Percentiles rank a stretch among this genome's conserved stretches.
Evolutionary conservation across 2,329 filamentous ascomycete species (phyloP).

Genomic region (Colletotrichum sojae): DNA sequence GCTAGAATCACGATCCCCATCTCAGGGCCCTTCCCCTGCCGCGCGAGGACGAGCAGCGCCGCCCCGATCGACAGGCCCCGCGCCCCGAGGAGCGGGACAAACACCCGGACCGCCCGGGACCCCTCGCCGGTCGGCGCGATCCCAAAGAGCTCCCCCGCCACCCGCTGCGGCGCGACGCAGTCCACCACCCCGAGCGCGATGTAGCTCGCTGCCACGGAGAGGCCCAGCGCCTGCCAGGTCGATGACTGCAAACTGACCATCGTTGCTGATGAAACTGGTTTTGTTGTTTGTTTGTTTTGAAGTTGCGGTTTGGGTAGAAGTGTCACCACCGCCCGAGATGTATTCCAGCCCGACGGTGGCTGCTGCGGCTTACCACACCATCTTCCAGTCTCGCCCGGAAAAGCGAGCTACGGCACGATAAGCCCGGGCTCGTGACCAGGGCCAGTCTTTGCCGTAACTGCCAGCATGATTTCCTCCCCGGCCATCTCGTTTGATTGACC

Average conservation of each 20-base stretch:
- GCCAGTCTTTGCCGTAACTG: background rate
- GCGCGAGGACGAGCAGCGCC: conserved; percentile 38
- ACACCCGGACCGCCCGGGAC: conserved; percentile 19
- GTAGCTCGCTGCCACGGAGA: conserved; percentile 38
- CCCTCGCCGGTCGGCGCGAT: conserved; percentile 13
- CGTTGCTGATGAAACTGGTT: no score
- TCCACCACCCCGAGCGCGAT: conserved; percentile 11
- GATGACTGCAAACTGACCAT: conserved; percentile 46
- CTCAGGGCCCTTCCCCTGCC: conserved; percentile 34
- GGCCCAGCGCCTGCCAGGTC: conserved; percentile 32
- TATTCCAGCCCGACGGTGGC: no score
- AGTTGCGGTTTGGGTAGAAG: background rate
- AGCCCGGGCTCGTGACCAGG: no score
- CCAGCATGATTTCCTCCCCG: background rate
- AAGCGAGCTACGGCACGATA: no score
- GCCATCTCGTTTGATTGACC: background rate
- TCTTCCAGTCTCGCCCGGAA: background rate
- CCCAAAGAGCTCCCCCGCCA: conserved; percentile 18
- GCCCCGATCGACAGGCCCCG: conserved; percentile 42
- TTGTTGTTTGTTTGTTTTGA: conserved; percentile 8
- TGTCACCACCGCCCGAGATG: no score
- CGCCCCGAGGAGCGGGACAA: conserved; percentile 41
- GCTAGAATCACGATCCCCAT: conserved; percentile 43
- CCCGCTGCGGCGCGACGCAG: conserved; percentile 14
- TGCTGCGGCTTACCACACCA: background rate